A percentile compares a stretch with the other conserved stretches of the same genome.
These are phyloP conservation scores for Saccharomycodes ludwigii DNA, from an alignment of 805 yeast genomes.

Conservation along the genomic window DNA sequence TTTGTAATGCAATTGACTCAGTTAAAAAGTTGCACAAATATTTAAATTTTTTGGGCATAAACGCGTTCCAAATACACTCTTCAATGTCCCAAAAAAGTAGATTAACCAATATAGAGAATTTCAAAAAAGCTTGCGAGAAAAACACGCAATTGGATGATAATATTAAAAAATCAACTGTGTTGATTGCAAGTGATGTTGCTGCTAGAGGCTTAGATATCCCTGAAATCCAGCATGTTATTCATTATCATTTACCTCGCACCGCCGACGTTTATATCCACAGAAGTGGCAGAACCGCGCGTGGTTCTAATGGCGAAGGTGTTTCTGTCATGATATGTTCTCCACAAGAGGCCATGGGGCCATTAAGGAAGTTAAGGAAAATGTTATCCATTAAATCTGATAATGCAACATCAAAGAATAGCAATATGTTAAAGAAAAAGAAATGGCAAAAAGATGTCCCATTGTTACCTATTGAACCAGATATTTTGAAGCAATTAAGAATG, in stretches of 20 bases:
- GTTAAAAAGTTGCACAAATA: constrained; percentile 77
- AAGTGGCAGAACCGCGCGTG: constrained; percentile 98
- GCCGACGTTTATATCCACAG: constrained; percentile 93
- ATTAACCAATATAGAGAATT: constrained; percentile 71
- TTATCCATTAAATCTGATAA: constrained; percentile 17
- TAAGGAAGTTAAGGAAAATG: constrained; percentile 56
- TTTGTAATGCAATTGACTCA: constrained; percentile 91
- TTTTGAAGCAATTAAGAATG: constrained; percentile 56
- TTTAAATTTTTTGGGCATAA: constrained; percentile 54
- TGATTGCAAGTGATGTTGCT: constrained; percentile 94
- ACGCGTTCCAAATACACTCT: constrained; percentile 73
- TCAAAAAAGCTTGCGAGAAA: constrained; percentile 37
- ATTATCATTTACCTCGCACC: constrained; percentile 86
- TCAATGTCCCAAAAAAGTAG: constrained; percentile 93
- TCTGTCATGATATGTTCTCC: constrained; percentile 88
- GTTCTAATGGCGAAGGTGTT: constrained; percentile 76
- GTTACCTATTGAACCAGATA: constrained; percentile 65
- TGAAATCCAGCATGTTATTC: constrained; percentile 83
- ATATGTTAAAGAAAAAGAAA: constrained; percentile 22
- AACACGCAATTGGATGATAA: constrained; percentile 29
- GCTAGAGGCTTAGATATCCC: constrained; percentile 96
- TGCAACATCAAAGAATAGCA: constrained; percentile 8
- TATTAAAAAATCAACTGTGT: constrained; percentile 50
- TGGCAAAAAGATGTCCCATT: constrained; percentile 48
- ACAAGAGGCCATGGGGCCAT: constrained; percentile 83